Evolutionary conservation across 225 moss, liverwort and hornwort species (phyloP), one percentile per base, ranked within the genome.

Genomic region (Pseudisothecium myosuroides): DNA sequence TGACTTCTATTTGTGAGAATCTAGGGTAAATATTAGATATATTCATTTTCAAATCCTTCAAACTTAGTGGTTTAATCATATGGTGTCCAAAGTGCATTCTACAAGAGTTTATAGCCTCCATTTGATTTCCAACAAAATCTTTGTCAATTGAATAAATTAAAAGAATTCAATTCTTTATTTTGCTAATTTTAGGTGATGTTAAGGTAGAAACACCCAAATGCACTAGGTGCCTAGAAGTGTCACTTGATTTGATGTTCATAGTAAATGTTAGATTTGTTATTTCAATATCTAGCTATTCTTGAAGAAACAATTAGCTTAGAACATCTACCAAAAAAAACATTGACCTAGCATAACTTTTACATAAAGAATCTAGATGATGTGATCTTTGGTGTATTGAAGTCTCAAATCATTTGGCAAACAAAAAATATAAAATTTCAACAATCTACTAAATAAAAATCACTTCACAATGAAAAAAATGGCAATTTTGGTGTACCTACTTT

Each of bases 181-280:
- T 5, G 7, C 5, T 15, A 23, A 14, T 52, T 76, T 22, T 50
- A 5, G 10, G 17, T 31, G 5, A 3, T 14, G 21, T 32, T 32
- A 2, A 22, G 3, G 12, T 36, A 34, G 8, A 4, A 5, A 22
- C 5, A 49, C 0, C 0, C 1, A 0, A 14, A 50, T 3, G 26
- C 0, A 0, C 2, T 0, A 19, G 3, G 54, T 54, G 9, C 54
- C 3, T 4, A 5, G 36, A 76, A 37, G 2, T 0, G 0, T 14
- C 77, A 36, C 14, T 14, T 36, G 3, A 23, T 54, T 23, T 23
- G 3, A 54, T 54, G 2, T 5, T 23, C 0, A 36, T 5, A 52
- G 31, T 47, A 12, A 21, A 0, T 5, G 21, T 49, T 7, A 4
- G 2, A 0, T 0, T 14, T 34, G 1, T 2, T 52, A 36, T 36